Evolutionary conservation across 306 rosid species (phyloP).

Genomic region (Spatholobus suberectus): DNA sequence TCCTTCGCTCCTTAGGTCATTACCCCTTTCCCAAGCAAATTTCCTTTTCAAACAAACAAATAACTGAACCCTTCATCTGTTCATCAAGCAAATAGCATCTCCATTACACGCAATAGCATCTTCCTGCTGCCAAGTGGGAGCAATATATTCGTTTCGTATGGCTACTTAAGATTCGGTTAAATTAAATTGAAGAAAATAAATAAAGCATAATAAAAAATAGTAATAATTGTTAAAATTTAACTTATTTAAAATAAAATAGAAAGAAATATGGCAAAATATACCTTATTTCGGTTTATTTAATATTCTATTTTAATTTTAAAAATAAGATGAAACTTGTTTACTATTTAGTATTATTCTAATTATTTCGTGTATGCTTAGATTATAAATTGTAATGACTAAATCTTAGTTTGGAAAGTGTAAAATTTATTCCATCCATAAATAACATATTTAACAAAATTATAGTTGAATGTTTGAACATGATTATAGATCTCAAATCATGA

Average conservation of each 20-base stretch:
- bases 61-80: conserved; percentile 10
- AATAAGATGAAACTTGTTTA: not conserved
- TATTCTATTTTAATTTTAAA: not conserved
- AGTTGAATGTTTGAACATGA: not conserved
- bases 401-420: not conserved
- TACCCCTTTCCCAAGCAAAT: conserved; percentile 31
- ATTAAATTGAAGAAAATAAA: not conserved
- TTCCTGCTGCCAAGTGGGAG: not conserved
- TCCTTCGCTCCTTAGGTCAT: not conserved
- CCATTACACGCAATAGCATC: not conserved
- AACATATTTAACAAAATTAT: not conserved
- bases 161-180: not conserved
- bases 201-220: not conserved
- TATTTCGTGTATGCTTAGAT: not conserved
- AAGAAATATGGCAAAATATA: not conserved
- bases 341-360: no score
- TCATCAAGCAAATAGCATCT: no score
- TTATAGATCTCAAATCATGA: not conserved
- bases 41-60: not conserved
- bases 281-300: not conserved
- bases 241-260: not conserved
- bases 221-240: not conserved
- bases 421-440: not conserved
- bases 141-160: not conserved
- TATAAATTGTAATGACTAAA: not conserved